Evolutionary conservation across 148 eudicot genomes (phyloP).

Genomic region (Fagopyrum tataricum): DNA sequence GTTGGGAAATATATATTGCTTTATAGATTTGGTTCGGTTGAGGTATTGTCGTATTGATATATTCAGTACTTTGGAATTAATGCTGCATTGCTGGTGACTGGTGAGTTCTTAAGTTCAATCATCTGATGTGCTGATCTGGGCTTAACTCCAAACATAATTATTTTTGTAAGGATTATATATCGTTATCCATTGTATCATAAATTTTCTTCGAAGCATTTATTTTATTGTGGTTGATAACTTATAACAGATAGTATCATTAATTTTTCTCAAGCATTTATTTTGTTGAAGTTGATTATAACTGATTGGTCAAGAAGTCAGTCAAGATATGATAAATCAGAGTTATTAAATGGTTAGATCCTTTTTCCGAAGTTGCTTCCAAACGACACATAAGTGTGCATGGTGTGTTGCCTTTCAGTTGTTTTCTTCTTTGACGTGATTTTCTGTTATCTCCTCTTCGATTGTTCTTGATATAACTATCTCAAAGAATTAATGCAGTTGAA

Average conservation of each 20-base stretch:
- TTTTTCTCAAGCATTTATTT: background rate
- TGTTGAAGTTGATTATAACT: background rate
- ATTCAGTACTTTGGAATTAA: background rate
- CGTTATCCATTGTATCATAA: too few relatives aligned
- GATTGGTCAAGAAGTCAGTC: background rate
- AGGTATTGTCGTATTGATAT: background rate
- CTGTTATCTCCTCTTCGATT: background rate
- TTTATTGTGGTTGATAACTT: background rate
- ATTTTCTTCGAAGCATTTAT: too few relatives aligned
- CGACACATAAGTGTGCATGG: too few relatives aligned
- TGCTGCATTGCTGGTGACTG: background rate
- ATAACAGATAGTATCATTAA: background rate
- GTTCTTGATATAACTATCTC: background rate
- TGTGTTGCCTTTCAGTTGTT: background rate
- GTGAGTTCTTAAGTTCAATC: background rate
- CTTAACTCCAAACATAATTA: background rate
- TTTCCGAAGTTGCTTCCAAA: too few relatives aligned
- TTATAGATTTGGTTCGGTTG: background rate
- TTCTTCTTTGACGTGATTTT: background rate
- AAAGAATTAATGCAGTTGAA: background rate
- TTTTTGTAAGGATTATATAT: too few relatives aligned
- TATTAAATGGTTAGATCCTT: background rate
- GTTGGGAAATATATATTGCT: background rate
- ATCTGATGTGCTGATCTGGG: background rate
- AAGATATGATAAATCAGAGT: background rate